Evolutionary conservation across 2,329 filamentous ascomycete species (phyloP), one percentile per base, ranked within the genome.

Genomic region (Diaporthe sp.): DNA sequence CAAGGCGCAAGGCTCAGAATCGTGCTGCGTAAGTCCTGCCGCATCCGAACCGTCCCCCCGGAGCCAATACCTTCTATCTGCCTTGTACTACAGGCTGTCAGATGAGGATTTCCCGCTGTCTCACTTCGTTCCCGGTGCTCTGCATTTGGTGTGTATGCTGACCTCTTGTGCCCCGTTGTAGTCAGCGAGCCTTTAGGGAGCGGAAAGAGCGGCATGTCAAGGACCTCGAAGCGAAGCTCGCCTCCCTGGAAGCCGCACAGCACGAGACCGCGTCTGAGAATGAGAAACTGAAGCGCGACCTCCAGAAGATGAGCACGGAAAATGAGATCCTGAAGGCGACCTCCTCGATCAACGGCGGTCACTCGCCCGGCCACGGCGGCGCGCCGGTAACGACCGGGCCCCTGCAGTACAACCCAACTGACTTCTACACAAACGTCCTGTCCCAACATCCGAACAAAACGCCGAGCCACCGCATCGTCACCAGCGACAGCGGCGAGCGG

Each of bases 141-240:
- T 37, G 9, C 55, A 15, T 49, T 17, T 31, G 31, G 25, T 15
- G n/a, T 42, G 39, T n/a, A 15, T 37, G 70, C 70, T 77, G 51
- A 77, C 70, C 19, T 67, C 44, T n/a, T 19, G 3, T 62, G 6
- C 42, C 42, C 53, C 51, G 57, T 59, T 39, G 39, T 77, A 98
- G 96, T 65, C 97, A 98, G 89, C 93, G 96, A 80, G 96, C 97
- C 44, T 98, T 98, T 84, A 95, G 96, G 76, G 96, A 98, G 85
- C 93, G 96, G 79, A 98, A 98, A 84, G 96, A 98, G 83, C 93
- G 93, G 75, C 96, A 84, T 81, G 95, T 98, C 77, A 96, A 96
- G 83, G 95, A 98, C 77, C 92, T 98, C 34, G 96, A 98, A 85
- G 91, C 92, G 74, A 97, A 98, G 83, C 92, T 98, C 39, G 93